Conservation (phyloP, 345 rosid genomes). For the Rhodamnia rubescens region DNA sequence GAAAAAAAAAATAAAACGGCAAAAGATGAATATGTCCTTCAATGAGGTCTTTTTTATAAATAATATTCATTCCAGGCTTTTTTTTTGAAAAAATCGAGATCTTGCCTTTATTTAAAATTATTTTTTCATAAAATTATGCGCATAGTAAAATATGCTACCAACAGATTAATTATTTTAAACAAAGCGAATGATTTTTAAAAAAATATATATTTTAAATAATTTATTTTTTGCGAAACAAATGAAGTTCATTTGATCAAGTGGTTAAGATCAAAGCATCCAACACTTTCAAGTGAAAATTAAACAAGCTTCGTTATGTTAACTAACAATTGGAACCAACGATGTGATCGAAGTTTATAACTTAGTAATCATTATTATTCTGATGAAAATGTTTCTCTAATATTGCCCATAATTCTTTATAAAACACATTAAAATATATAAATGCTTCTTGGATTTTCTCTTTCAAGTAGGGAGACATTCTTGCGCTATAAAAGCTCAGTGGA, state of each 20-base stretch:
- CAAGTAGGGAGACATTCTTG: neutral
- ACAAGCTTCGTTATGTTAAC: neutral
- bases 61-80: no score
- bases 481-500: neutral
- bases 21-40: no score
- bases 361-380: neutral
- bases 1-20: no score
- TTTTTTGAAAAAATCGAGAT: no score
- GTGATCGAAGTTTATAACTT: accelerated
- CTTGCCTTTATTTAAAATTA: no score
- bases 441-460: neutral
- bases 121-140: no score
- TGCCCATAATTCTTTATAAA: neutral
- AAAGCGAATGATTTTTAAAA: no score
- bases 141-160: no score
- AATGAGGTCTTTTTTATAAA: no score
- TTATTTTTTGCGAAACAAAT: no score
- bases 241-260: neutral
- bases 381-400: accelerated
- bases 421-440: neutral
- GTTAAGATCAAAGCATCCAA: neutral
- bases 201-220: no score
- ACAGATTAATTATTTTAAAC: no score
- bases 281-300: neutral
- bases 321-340: neutral